phyloP scores from a whole-genome alignment of 202 grass and related monocot species.

The Eragrostis tef region DNA sequence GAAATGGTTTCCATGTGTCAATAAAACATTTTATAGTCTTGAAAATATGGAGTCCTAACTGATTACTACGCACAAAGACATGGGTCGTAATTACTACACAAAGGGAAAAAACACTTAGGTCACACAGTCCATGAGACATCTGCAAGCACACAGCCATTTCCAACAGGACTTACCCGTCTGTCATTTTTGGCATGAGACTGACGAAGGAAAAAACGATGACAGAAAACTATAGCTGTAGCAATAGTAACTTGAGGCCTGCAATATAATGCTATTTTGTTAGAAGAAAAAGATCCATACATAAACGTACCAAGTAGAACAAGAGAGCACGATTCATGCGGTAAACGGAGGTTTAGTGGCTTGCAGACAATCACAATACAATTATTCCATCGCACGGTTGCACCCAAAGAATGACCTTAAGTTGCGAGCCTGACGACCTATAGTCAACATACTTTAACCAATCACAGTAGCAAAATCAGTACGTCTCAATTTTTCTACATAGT shows the following conservation, averaged over 20 bases:
- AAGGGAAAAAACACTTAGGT: neutral
- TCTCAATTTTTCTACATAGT: neutral
- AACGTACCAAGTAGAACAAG: conserved; percentile 21
- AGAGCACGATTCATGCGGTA: conserved; percentile 26
- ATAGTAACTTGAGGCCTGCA: conserved; percentile 88
- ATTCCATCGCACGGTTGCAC: conserved; percentile 11
- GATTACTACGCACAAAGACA: conserved; percentile 20
- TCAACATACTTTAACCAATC: neutral
- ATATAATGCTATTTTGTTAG: conserved; percentile 35
- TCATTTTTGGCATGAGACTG: conserved; percentile 90
- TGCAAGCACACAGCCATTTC: conserved; percentile 22
- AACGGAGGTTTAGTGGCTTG: conserved; percentile 16
- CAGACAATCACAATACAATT: conserved; percentile 2
- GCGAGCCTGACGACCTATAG: neutral
- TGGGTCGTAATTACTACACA: neutral
- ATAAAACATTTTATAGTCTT: conserved; percentile 33
- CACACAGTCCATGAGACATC: conserved; percentile 1
- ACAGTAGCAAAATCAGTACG: neutral
- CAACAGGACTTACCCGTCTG: conserved; percentile 64
- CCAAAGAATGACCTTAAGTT: conserved; percentile 15
- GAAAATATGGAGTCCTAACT: neutral
- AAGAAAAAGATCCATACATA: conserved; percentile 18
- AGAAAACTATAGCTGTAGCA: conserved; percentile 84
- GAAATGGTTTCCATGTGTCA: neutral
- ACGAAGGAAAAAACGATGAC: conserved; percentile 87